Percentiles rank a stretch among this genome's conserved stretches.
These are phyloP conservation scores for Neckera pumila DNA, from an alignment of 225 moss, liverwort and hornwort genomes.

Conservation along the genomic window DNA sequence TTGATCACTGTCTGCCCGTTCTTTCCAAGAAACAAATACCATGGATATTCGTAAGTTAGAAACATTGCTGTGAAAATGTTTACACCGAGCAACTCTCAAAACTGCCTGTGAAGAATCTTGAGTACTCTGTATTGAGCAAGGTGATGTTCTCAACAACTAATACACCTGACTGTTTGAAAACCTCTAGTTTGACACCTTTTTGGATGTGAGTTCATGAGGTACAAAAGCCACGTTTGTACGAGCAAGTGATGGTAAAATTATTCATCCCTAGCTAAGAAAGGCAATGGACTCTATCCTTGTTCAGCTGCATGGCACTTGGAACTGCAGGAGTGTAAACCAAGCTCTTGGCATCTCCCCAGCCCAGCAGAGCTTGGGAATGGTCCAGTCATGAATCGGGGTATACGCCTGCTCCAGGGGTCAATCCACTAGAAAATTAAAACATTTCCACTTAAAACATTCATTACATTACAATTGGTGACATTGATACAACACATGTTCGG, in stretches of 20 bases:
- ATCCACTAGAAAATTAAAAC: background rate
- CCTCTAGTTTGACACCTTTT: background rate
- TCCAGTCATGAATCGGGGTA: constrained; percentile 12
- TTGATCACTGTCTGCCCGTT: background rate
- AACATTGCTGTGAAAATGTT: background rate
- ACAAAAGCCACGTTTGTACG: no score
- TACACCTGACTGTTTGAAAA: background rate
- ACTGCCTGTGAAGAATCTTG: background rate
- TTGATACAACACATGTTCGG: background rate
- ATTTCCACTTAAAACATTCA: background rate
- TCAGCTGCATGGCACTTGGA: background rate
- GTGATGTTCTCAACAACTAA: background rate
- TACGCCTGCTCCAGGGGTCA: background rate
- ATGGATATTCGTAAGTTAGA: background rate
- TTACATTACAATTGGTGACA: background rate
- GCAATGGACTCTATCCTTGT: background rate
- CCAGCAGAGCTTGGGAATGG: constrained; percentile 33
- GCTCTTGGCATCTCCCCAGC: constrained; percentile 25
- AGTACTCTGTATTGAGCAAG: background rate
- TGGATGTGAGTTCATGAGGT: background rate
- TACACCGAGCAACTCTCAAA: background rate
- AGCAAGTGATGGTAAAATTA: background rate
- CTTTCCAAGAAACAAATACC: background rate
- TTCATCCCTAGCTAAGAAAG: background rate
- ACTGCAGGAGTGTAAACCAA: background rate